A percentile compares a stretch with the other conserved stretches of the same genome.
phyloP scores from a whole-genome alignment of 345 rosid species.

The Corchorus olitorius region DNA sequence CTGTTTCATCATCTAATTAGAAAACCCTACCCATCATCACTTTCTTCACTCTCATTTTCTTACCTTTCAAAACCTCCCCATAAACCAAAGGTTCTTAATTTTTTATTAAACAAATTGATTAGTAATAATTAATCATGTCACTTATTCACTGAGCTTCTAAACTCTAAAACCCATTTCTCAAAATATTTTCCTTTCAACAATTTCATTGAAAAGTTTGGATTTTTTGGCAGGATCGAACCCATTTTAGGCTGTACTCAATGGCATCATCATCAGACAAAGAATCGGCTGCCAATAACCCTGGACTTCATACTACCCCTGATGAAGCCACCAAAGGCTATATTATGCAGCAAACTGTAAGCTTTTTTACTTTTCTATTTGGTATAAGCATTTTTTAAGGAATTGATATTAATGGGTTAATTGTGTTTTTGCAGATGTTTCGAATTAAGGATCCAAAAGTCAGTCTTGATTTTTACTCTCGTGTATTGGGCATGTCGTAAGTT shows the following conservation, averaged over 20 bases:
- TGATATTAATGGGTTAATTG: background rate
- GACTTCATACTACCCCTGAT: constrained; percentile 57
- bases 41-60: constrained; percentile 3
- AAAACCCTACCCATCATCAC: background rate
- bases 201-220: background rate
- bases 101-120: background rate
- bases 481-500: constrained; percentile 96
- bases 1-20: background rate
- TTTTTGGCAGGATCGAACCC: constrained; percentile 41
- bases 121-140: background rate
- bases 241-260: constrained; percentile 63
- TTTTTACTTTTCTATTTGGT: background rate
- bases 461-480: constrained; percentile 88
- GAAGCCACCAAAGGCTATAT: constrained; percentile 80
- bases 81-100: background rate
- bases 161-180: background rate
- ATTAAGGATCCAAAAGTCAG: constrained; percentile 92
- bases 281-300: constrained; percentile 80
- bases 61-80: background rate
- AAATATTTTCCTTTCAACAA: constrained; percentile 2
- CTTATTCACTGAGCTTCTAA: background rate
- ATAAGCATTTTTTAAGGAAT: background rate
- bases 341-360: constrained; percentile 87
- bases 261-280: constrained; percentile 76
- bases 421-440: constrained; percentile 74